Conservation (phyloP, 352 stramenopile genomes). For the Phytophthora pisi region DNA sequence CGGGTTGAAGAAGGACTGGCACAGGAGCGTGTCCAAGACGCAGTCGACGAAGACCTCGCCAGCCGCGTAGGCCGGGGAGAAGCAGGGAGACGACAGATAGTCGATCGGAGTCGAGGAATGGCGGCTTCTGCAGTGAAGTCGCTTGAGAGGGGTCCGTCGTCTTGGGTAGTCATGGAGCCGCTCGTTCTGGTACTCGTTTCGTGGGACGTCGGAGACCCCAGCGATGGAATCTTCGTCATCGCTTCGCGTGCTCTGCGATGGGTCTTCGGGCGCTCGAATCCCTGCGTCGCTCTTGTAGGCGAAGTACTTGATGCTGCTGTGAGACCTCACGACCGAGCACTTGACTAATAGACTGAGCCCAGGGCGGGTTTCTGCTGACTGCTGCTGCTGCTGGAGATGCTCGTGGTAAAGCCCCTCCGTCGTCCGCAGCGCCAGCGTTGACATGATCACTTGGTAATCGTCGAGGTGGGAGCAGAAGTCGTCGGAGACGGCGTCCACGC, state of each 20-base stretch:
- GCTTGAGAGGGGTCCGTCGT: conserved; percentile 1
- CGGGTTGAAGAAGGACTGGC: conserved; percentile 78
- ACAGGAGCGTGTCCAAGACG: conserved; percentile 67
- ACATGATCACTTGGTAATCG: conserved; percentile 77
- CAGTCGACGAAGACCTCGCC: conserved; percentile 47
- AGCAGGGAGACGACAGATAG: conserved; percentile 33
- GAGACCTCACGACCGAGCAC: conserved; percentile 57
- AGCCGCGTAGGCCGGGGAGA: conserved; percentile 37
- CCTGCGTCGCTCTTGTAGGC: conserved; percentile 44
- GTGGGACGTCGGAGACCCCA: conserved; percentile 9
- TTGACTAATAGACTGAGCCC: neutral
- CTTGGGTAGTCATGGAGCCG: conserved; percentile 6
- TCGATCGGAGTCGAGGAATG: conserved; percentile 22
- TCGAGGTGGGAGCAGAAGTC: conserved; percentile 52
- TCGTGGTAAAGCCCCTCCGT: conserved; percentile 46
- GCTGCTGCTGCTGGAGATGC: conserved; percentile 22
- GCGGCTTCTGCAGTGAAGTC: conserved; percentile 10
- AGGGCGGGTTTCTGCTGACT: neutral
- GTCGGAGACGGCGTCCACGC: conserved; percentile 33
- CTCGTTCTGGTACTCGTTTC: conserved; percentile 21
- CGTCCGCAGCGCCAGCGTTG: conserved; percentile 52
- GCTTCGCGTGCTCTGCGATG: conserved; percentile 24
- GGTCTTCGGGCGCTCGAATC: neutral
- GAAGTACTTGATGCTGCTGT: conserved; percentile 65
- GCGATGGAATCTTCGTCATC: conserved; percentile 23